Base-by-base conservation (phyloP, 306 rosid species). In the Cucurbita maxima region DNA sequence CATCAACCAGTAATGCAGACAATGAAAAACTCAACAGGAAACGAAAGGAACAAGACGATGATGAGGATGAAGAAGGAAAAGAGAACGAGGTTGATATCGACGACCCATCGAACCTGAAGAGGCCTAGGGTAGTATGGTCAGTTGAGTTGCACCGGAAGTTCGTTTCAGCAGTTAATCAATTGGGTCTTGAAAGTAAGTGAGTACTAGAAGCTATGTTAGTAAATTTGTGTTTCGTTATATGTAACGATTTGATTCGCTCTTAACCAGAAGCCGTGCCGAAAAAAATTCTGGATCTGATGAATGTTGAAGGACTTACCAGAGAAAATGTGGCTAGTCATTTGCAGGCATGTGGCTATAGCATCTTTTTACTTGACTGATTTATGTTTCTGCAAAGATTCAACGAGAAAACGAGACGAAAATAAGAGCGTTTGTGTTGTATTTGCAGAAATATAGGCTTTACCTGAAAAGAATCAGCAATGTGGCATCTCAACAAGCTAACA, bases 271-370 rank as follows among this genome's bases (percentile, higher is more conserved):
- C 96, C 30, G 85, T 87, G 72, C 98, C 98, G 0, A 90, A 88
- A 87, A 90, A 84, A 83, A 88, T 90, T 79, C 89, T 90, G 54
- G 96, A 90, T 75, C 47, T 88, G 75, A 90, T 93, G 98, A 87
- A 93, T 81, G 87, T 84, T 36, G 92, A 93, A 80, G 96, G 97
- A 50, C 88, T 93, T 36, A 87, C 98, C 37, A 83, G 97, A 78
- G 96, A 93, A 83, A 90, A 90, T 61, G 96, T 93, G 74, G 97
- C 97, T 9, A 93, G 98, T 80, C 98, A 93, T 83, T 84, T 93
- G 41, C 96, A 93, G 96, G 98, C 81, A 79, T 51, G 75, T 30
- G 34, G 34, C 34, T 30, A 30, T 3, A 30, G 34, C 34, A 30
- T 30, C 34, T 30, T 30, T 37, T 40, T 4, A 64, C 38, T 16